Conservation (phyloP, 768 basidiomycete species). For the Bullera alba region DNA sequence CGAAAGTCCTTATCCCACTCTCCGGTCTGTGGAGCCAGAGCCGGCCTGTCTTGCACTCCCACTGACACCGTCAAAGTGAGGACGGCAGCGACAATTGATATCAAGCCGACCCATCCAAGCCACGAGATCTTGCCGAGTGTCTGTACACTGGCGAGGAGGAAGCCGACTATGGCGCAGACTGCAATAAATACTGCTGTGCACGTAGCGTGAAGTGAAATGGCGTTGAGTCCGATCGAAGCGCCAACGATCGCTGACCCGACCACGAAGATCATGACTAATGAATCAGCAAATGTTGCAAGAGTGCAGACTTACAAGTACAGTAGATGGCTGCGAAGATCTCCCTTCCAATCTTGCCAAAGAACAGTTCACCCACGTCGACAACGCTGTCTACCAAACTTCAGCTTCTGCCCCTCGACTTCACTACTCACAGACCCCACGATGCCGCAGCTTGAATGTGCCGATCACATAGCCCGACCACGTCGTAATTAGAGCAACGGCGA, state of each 20-base stretch:
- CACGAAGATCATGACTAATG: neutral
- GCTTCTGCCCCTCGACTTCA: neutral
- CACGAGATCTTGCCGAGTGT: slow-evolving; percentile 16
- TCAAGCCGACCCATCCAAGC: slow-evolving; percentile 10
- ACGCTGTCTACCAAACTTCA: neutral
- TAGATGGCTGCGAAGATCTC: slow-evolving; percentile 28
- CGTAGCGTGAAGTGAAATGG: slow-evolving; percentile 25
- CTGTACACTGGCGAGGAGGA: slow-evolving; percentile 16
- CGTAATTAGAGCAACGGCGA: slow-evolving; percentile 15
- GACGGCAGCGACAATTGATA: slow-evolving; percentile 8
- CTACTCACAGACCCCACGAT: neutral
- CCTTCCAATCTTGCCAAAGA: slow-evolving; percentile 20
- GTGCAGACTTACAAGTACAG: slow-evolving; percentile 22
- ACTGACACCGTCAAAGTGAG: slow-evolving; percentile 22
- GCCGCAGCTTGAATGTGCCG: neutral
- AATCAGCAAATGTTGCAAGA: neutral
- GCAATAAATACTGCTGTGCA: slow-evolving; percentile 30
- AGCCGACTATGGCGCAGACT: slow-evolving; percentile 12
- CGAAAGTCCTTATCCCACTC: slow-evolving; percentile 20
- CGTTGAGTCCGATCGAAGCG: slow-evolving; percentile 31
- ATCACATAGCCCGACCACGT: slow-evolving; percentile 14
- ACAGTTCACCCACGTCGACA: neutral
- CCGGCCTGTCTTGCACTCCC: slow-evolving; percentile 23
- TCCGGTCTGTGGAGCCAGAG: slow-evolving; percentile 18
- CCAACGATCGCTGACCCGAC: slow-evolving; percentile 5